Base-by-base conservation (phyloP, 73 alveolate species). In the Symbiodinium pilosum region DNA sequence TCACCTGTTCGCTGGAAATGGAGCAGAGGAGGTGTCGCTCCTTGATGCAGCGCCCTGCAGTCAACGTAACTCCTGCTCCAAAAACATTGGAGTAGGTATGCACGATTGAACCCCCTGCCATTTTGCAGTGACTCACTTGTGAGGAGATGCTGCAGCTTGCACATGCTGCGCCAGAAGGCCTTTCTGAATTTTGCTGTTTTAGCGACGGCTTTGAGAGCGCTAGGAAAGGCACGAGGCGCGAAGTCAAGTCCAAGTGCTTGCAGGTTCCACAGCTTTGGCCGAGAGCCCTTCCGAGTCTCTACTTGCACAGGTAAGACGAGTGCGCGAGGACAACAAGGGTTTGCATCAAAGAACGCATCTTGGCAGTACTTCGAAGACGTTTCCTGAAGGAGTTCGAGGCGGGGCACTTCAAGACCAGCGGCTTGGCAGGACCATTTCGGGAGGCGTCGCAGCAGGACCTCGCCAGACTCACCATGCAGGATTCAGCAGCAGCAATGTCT, bases 381-480 rank as follows among this genome's bases (percentile, higher is more conserved):
- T 6, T 47, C 21, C 81, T 18, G 21, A 41, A 88, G 42, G 95
- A 88, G 86, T 88, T 88, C 34, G 95, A 75, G 36, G 32, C 86
- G 0, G 69, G 86, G 4, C 95, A 59, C 44, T 59, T 88, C 86
- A 88, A 88, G 44, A n/a, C 16, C 12, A 88, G 95, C 34, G 95
- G 95, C 36, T 43, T 88, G 43, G 95, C 95, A 6, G 95, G 95
- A 32, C 95, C 95, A 40, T 88, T 88, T 52, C 85, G 95, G 24
- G 95, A 88, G n/a, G 44, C 85, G 2, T 11, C 43, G 34, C 85
- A 73, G 85, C 85, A 73, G 85, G 84, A 26, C 28, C 84, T n/a
- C 41, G 43, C 30, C 16, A 54, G 26, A 9, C 20, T 6, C 21
- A 5, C 3, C 1, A 54, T n/a, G 32, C 73, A 54, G 73, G 7